Evolutionary conservation across 345 rosid genomes (phyloP).

Genomic region (Odontarrhena argentea): DNA sequence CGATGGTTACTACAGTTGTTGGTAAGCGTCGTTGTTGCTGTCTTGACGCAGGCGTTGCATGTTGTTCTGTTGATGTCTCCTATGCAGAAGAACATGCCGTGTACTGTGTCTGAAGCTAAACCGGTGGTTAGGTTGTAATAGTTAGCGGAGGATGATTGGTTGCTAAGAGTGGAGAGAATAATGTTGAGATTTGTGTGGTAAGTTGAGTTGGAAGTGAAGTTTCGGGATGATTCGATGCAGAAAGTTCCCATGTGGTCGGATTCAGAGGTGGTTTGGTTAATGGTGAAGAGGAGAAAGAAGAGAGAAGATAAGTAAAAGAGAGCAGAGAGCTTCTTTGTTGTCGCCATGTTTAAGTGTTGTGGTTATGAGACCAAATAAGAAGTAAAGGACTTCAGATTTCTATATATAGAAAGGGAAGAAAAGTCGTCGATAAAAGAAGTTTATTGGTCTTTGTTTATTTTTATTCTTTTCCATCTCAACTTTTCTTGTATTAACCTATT

Average conservation of each 20-base stretch:
- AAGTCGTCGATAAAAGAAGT: not conserved
- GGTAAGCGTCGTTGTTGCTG: constrained; percentile 14
- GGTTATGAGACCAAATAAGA: not conserved
- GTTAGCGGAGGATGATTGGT: constrained; percentile 21
- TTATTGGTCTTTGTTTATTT: not conserved
- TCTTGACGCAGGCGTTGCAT: constrained; percentile 44
- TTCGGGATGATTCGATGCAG: constrained; percentile 16
- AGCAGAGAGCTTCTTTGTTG: constrained; percentile 6
- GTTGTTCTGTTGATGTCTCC: constrained; percentile 32
- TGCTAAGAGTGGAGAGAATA: constrained; percentile 28
- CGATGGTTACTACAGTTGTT: constrained; percentile 35
- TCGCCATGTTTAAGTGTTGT: constrained; percentile 14
- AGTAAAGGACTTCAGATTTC: not conserved
- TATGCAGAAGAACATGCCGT: constrained; percentile 45
- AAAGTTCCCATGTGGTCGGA: constrained; percentile 24
- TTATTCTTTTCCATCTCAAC: too few relatives aligned
- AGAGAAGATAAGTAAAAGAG: constrained; percentile 10
- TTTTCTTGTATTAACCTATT: too few relatives aligned
- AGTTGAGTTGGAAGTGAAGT: constrained; percentile 19
- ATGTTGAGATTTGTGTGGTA: constrained; percentile 33
- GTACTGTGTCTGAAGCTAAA: constrained; percentile 30
- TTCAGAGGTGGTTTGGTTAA: constrained; percentile 7
- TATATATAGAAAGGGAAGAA: not conserved
- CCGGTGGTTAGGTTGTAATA: constrained; percentile 32
- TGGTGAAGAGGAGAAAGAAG: constrained; percentile 21